phyloP scores from a whole-genome alignment of 306 rosid genomes.

The Pueraria montana region DNA sequence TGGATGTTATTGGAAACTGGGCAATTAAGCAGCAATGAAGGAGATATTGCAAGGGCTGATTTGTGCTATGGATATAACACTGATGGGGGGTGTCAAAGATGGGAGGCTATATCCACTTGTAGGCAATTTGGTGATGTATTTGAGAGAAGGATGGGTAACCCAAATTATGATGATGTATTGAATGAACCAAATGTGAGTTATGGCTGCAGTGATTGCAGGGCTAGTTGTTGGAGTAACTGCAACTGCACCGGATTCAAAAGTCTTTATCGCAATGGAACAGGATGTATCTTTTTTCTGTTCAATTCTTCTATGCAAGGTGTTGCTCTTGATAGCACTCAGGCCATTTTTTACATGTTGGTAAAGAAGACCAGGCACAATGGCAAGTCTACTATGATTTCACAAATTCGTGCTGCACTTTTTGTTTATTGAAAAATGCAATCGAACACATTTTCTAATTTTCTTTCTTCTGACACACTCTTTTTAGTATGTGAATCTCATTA shows the following conservation, averaged over 20 bases:
- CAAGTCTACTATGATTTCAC: not conserved
- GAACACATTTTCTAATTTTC: not conserved
- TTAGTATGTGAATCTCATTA: too few relatives aligned
- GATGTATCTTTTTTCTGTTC: not conserved
- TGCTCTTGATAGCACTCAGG: not conserved
- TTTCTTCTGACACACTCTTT: too few relatives aligned
- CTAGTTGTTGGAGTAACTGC: not conserved
- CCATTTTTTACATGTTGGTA: not conserved
- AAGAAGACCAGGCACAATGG: not conserved
- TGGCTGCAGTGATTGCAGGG: not conserved
- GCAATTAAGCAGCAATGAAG: not conserved
- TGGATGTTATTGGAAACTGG: not conserved
- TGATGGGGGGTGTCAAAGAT: not conserved
- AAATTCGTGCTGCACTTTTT: not conserved
- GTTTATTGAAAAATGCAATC: not conserved
- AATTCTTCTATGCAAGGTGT: not conserved
- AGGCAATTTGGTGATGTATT: not conserved
- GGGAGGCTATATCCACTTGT: not conserved
- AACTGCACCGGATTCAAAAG: not conserved
- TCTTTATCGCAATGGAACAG: not conserved
- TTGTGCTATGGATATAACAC: not conserved
- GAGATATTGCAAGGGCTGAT: not conserved
- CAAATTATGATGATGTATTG: not conserved
- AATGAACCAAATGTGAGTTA: not conserved
- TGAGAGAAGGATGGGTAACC: not conserved